phyloP scores from a whole-genome alignment of 192 early-diverging fungal genomes.

The Funneliformis mosseae region DNA sequence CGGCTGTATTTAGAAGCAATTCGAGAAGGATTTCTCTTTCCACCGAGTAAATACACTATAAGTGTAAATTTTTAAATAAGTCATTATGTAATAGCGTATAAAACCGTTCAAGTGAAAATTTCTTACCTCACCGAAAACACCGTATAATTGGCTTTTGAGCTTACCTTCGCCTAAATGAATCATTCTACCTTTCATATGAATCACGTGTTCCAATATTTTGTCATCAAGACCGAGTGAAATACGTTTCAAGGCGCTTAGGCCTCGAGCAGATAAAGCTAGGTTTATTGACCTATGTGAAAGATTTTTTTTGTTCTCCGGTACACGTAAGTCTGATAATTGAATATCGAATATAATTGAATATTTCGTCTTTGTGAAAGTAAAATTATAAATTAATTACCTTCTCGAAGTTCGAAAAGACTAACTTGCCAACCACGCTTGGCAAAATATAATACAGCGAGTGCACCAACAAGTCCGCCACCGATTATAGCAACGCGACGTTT shows the following conservation, averaged over 20 bases:
- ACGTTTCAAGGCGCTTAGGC: slow-evolving; percentile 76
- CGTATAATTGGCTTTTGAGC: slow-evolving; percentile 82
- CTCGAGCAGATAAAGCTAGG: slow-evolving; percentile 86
- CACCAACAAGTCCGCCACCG: slow-evolving; percentile 94
- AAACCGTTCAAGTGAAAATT: not conserved
- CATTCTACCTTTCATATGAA: slow-evolving; percentile 95
- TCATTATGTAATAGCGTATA: not conserved
- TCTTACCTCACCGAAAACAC: slow-evolving; percentile 78
- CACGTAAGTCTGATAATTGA: slow-evolving; percentile 55
- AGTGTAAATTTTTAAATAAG: not conserved
- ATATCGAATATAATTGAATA: not conserved
- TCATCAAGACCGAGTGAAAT: slow-evolving; percentile 70
- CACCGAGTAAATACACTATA: slow-evolving; percentile 90
- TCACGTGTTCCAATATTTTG: slow-evolving; percentile 64
- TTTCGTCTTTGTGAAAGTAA: not conserved
- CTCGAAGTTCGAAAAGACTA: slow-evolving; percentile 80
- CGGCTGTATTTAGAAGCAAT: slow-evolving; percentile 75
- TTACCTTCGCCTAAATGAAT: slow-evolving; percentile 73
- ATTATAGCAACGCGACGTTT: slow-evolving; percentile 68
- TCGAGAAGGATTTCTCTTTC: slow-evolving; percentile 84
- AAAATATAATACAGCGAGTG: slow-evolving; percentile 86
- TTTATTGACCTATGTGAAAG: slow-evolving; percentile 86
- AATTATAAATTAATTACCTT: slow-evolving; percentile 52
- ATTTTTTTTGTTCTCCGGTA: slow-evolving; percentile 56
- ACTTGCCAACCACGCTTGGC: slow-evolving; percentile 91